Evolutionary conservation across 2,329 filamentous ascomycete genomes (phyloP), one percentile per base, ranked within the genome.

Genomic region (Cercospora citrullina): DNA sequence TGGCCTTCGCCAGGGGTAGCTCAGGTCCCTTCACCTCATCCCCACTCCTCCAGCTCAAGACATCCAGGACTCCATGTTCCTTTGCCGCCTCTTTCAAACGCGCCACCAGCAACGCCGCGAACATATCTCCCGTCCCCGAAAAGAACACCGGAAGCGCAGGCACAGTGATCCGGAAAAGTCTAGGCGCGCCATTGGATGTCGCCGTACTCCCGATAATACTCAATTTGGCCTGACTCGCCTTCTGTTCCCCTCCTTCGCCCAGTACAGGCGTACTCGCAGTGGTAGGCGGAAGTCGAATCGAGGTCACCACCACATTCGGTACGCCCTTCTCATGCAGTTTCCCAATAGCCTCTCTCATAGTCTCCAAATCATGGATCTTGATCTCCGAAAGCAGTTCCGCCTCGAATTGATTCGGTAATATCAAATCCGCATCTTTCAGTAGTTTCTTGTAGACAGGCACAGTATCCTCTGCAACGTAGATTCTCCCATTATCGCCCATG

Each of bases 101-200:
- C 48, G 92, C 92, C 1, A 97, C 89, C 77, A 93, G 93, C 57
- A 99, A 85, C 7, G 94, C 94, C 31, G 93, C 94, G 77, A 99
- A 98, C 94, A 99, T 97, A 82, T 99, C 95, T 58, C 95, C 95
- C 0, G 96, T 98, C 48, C 95, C 95, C 74, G 91, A 93, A 81
- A 98, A 99, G 84, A 95, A 97, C 81, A 93, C 92, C 77, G 97
- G 91, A 68, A 97, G 89, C 30, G 90, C 87, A 0, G 94, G 93
- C 66, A 97, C 92, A 65, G 91, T 88, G 75, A 98, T 90, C 75
- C 90, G 89, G 84, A 98, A 99, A 63, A 94, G 86, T n/a, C 95
- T 90, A 0, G 94, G 89, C 51, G 84, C 84, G 71, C 88, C 87
- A 64, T 85, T 81, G 1, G 84, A 84, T 2, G 86, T 89, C 8